Conservation (phyloP, 2,329 filamentous ascomycete species). For the Didymella lethalis region DNA sequence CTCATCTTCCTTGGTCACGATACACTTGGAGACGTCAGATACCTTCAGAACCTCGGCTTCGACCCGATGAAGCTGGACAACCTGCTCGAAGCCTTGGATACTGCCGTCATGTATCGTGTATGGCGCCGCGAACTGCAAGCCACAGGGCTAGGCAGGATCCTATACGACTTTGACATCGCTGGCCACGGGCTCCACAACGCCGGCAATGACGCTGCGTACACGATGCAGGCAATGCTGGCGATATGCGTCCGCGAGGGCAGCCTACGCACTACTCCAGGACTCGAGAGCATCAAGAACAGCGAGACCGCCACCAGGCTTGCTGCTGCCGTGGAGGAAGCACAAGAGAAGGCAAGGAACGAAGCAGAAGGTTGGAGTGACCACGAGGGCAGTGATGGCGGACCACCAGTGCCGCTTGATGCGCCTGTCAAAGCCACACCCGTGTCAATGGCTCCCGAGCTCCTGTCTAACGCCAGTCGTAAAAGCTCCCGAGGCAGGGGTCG, state of each 20-base stretch:
- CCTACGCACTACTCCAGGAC: constrained; percentile 41
- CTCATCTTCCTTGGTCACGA: constrained; percentile 85
- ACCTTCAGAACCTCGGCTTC: constrained; percentile 71
- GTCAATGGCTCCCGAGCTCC: constrained; percentile 3
- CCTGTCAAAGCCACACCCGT: constrained; percentile 8
- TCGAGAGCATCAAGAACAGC: constrained; percentile 34
- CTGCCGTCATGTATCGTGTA: constrained; percentile 72
- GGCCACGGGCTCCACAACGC: constrained; percentile 81
- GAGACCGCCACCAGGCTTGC: constrained; percentile 36
- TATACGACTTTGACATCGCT: constrained; percentile 69
- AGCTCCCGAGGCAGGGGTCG: constrained; percentile 8
- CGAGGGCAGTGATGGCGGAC: constrained; percentile 50
- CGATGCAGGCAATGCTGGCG: constrained; percentile 74
- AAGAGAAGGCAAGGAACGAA: constrained; percentile 52
- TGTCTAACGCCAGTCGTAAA: neutral
- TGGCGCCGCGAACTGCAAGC: constrained; percentile 63
- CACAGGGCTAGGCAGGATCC: constrained; percentile 66
- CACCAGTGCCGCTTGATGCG: constrained; percentile 31
- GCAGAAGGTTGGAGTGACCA: constrained; percentile 49
- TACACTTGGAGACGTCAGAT: constrained; percentile 70
- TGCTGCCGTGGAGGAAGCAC: constrained; percentile 38
- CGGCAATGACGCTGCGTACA: constrained; percentile 84
- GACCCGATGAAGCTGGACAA: constrained; percentile 62
- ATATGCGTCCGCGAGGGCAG: constrained; percentile 61
- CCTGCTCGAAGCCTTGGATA: constrained; percentile 75